phyloP scores from a whole-genome alignment of 2,329 filamentous ascomycete species.

The Harringtonia lauricola region DNA sequence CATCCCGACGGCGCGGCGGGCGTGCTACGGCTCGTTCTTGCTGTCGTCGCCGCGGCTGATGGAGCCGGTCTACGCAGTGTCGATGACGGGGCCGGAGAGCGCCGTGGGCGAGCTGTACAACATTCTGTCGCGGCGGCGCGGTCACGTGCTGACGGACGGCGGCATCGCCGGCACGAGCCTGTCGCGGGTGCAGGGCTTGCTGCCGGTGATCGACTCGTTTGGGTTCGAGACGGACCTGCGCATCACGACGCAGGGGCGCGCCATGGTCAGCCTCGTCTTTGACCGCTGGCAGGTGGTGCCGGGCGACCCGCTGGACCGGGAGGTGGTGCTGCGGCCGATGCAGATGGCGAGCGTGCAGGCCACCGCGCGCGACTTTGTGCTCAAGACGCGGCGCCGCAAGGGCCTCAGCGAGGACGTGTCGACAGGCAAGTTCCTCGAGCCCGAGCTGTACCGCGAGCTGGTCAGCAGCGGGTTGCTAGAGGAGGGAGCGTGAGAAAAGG shows the following conservation, averaged over 20 bases:
- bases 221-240: constrained; percentile 96
- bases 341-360: constrained; percentile 83
- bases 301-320: constrained; percentile 85
- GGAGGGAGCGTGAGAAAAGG: neutral
- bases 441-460: constrained; percentile 79
- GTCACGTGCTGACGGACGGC: constrained; percentile 88
- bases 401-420: constrained; percentile 91
- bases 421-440: constrained; percentile 92
- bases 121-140: constrained; percentile 74
- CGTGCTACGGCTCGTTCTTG: constrained; percentile 91
- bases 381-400: constrained; percentile 91
- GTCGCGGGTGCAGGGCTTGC: constrained; percentile 79
- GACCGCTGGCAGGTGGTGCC: constrained; percentile 95
- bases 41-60: constrained; percentile 95
- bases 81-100: constrained; percentile 85
- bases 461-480: constrained; percentile 35
- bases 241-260: constrained; percentile 90
- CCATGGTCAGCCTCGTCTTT: constrained; percentile 84
- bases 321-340: constrained; percentile 69
- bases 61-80: constrained; percentile 90
- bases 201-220: constrained; percentile 95
- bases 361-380: constrained; percentile 87
- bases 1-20: constrained; percentile 85
- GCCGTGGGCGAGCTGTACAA: constrained; percentile 86
- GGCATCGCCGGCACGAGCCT: constrained; percentile 90